phyloP scores from a whole-genome alignment of 495 filamentous ascomycete genomes.

The Podospora tetraspora region DNA sequence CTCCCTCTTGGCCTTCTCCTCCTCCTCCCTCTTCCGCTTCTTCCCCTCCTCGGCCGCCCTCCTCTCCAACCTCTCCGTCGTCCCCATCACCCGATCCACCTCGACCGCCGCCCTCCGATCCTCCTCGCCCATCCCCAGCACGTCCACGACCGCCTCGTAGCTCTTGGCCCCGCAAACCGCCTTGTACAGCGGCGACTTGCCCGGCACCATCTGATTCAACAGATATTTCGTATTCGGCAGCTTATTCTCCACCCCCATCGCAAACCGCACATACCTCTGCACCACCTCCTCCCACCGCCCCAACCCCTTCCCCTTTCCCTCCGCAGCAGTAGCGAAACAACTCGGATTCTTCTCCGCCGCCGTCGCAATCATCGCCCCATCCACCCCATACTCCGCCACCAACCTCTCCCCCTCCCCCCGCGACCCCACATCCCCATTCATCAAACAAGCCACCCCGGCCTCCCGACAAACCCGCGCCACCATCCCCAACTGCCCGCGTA shows the following conservation, averaged over 20 bases:
- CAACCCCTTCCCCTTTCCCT: constrained; percentile 58
- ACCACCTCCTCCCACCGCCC: constrained; percentile 65
- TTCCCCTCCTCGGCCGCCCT: constrained; percentile 1
- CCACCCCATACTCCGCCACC: constrained; percentile 69
- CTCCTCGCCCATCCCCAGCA: constrained; percentile 53
- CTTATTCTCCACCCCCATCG: constrained; percentile 74
- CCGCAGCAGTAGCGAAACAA: constrained; percentile 49
- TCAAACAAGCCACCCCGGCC: constrained; percentile 79
- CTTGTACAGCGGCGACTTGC: constrained; percentile 59
- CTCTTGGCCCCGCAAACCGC: constrained; percentile 52
- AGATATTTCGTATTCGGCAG: constrained; percentile 88
- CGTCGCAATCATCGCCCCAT: constrained; percentile 96
- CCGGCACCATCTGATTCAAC: constrained; percentile 77
- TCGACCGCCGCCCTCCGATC: constrained; percentile 52
- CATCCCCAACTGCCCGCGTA: constrained; percentile 80
- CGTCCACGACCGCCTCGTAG: constrained; percentile 59
- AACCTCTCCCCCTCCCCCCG: constrained; percentile 62
- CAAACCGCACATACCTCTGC: constrained; percentile 61
- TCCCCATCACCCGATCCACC: constrained; percentile 59
- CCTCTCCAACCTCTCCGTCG: constrained; percentile 16
- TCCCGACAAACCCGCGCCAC: constrained; percentile 69
- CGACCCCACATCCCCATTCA: constrained; percentile 86
- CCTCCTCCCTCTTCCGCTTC: constrained; percentile 3
- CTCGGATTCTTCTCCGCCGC: constrained; percentile 84
- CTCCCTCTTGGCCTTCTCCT: constrained; percentile 21